A percentile compares a stretch with the other conserved stretches of the same genome.
Evolutionary conservation across 495 filamentous ascomycete species (phyloP).

Genomic region (Penicillium diatomitis): DNA sequence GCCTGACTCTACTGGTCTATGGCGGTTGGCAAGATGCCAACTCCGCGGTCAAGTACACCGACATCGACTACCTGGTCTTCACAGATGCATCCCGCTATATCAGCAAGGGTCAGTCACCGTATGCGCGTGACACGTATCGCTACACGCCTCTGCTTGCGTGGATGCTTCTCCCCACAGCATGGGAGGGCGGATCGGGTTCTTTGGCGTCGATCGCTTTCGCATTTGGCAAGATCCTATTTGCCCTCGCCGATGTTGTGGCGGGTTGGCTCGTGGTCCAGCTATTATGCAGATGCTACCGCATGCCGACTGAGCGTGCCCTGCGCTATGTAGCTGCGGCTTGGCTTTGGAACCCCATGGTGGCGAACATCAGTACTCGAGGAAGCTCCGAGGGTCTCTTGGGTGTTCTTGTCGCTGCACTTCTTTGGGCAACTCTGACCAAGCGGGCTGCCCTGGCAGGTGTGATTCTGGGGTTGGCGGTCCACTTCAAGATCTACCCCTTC

Average conservation of each 20-base stretch:
- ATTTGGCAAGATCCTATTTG: conserved; percentile 84
- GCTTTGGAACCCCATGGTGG: conserved; percentile 97
- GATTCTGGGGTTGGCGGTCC: conserved; percentile 74
- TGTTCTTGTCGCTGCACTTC: conserved; percentile 66
- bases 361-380: conserved; percentile 86
- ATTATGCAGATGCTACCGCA: conserved; percentile 35
- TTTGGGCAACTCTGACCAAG: conserved; percentile 66
- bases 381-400: conserved; percentile 87
- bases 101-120: conserved; percentile 57
- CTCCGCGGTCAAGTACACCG: conserved; percentile 91
- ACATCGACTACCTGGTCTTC: conserved; percentile 98
- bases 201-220: conserved; percentile 43
- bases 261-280: conserved; percentile 76
- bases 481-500: conserved; percentile 98
- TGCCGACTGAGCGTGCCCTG: conserved; percentile 46
- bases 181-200: conserved; percentile 24
- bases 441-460: conserved; percentile 57
- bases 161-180: conserved; percentile 75
- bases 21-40: conserved; percentile 85
- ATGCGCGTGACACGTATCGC: conserved; percentile 85
- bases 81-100: conserved; percentile 88
- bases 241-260: conserved; percentile 69
- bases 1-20: conserved; percentile 66
- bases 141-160: conserved; percentile 92
- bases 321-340: conserved; percentile 70